Evolutionary conservation across 2,329 filamentous ascomycete genomes (phyloP).

Genomic region (Bipolaris sorokiniana): DNA sequence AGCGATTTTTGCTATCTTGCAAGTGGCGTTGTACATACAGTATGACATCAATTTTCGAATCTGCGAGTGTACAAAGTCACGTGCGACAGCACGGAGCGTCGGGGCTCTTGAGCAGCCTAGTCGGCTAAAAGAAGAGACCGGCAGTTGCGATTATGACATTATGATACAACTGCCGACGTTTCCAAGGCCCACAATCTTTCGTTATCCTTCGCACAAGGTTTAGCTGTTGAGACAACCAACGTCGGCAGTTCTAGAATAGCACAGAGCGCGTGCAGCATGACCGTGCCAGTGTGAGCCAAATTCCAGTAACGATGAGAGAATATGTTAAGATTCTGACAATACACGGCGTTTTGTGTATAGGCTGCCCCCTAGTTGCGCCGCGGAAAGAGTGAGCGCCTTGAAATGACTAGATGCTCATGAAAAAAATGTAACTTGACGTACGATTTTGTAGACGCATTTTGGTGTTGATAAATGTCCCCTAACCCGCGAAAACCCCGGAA

Average conservation of each 20-base stretch:
- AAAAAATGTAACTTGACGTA: slow-evolving; percentile 1
- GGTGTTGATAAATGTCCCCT: slow-evolving; percentile 14
- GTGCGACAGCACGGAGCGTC: slow-evolving; percentile 7
- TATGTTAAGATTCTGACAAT: slow-evolving; percentile 3
- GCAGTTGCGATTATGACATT: slow-evolving; percentile 25
- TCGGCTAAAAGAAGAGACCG: slow-evolving; percentile 11
- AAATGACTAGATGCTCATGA: slow-evolving; percentile 10
- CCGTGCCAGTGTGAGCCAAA: neutral
- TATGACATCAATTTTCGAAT: neutral
- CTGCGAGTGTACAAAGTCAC: neutral
- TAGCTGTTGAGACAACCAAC: slow-evolving; percentile 11
- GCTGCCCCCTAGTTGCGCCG: neutral
- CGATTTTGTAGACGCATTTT: slow-evolving; percentile 1
- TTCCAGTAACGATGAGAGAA: slow-evolving; percentile 2
- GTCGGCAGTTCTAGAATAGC: slow-evolving; percentile 28
- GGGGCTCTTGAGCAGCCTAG: neutral
- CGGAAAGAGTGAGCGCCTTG: slow-evolving; percentile 6
- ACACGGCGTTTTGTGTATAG: neutral
- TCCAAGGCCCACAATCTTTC: slow-evolving; percentile 15
- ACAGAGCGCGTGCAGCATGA: slow-evolving; percentile 3
- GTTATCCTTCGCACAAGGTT: slow-evolving; percentile 14
- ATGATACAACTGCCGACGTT: slow-evolving; percentile 25
- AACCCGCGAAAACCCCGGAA: slow-evolving; percentile 18
- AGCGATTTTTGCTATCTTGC: neutral
- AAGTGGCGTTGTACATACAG: neutral